These are phyloP conservation scores for Fragosphaeria purpurea DNA, from an alignment of 2,329 filamentous ascomycete species.

Conservation along the genomic window DNA sequence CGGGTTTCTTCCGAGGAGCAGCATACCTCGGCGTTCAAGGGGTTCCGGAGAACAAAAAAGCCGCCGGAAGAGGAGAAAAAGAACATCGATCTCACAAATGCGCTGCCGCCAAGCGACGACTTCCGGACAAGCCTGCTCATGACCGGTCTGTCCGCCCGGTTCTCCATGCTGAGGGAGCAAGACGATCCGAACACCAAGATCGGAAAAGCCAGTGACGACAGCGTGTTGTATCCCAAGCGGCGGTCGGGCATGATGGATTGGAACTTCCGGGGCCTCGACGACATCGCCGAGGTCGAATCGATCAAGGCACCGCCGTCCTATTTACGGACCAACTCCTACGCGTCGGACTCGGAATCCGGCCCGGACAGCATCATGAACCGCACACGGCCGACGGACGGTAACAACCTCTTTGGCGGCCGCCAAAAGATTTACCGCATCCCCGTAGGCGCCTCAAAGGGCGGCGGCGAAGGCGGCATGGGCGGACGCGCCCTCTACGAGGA, in stretches of 20 bases:
- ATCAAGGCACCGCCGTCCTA: conserved; percentile 52
- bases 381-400: conserved; percentile 74
- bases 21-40: conserved; percentile 28
- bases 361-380: conserved; percentile 72
- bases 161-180: conserved; percentile 93
- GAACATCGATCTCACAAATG: conserved; percentile 62
- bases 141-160: conserved; percentile 87
- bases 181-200: conserved; percentile 83
- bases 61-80: conserved; percentile 44
- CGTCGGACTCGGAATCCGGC: conserved; percentile 56
- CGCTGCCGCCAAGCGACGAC: conserved; percentile 73
- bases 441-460: conserved; percentile 37
- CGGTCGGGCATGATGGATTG: conserved; percentile 70
- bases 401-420: conserved; percentile 85
- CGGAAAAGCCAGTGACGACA: conserved; percentile 92
- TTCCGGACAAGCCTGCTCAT: conserved; percentile 94
- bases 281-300: conserved; percentile 88
- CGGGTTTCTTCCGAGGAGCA: conserved; percentile 44
- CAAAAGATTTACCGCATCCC: conserved; percentile 92
- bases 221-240: conserved; percentile 73
- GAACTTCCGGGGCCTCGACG: conserved; percentile 51
- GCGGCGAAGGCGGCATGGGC: conserved; percentile 42
- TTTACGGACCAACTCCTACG: conserved; percentile 54
- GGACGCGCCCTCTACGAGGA: conserved; percentile 73
- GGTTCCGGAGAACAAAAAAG: conserved; percentile 47